Percentiles rank a stretch among this genome's conserved stretches.
phyloP scores from a whole-genome alignment of 2,329 filamentous ascomycete species.

The Diaporthe sp. region DNA sequence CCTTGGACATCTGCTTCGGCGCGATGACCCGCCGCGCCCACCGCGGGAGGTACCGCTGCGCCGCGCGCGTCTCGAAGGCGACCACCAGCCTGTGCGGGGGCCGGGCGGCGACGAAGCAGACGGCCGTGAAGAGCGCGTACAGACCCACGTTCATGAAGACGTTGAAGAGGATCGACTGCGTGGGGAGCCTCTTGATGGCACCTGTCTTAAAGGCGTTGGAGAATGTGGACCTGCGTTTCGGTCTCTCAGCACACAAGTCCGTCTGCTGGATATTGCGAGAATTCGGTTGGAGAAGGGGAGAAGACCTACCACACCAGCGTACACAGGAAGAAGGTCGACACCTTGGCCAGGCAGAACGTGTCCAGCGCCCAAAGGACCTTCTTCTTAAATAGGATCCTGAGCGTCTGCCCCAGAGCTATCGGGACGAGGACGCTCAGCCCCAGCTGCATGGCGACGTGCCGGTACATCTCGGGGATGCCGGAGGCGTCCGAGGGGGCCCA shows the following conservation, averaged over 20 bases:
- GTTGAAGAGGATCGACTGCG: conserved; percentile 74
- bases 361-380: conserved; percentile 66
- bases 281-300: conserved; percentile 54
- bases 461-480: conserved; percentile 73
- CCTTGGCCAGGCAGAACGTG: conserved; percentile 65
- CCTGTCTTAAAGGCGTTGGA: conserved; percentile 75
- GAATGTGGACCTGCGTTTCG: conserved; percentile 71
- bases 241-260: not conserved
- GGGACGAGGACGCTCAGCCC: conserved; percentile 77
- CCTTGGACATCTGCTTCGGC: conserved; percentile 66
- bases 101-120: conserved; percentile 68
- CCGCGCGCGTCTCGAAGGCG: conserved; percentile 51
- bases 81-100: conserved; percentile 53
- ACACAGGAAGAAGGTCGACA: conserved; percentile 62
- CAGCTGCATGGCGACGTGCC: conserved; percentile 76
- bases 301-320: conserved; percentile 62
- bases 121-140: conserved; percentile 72
- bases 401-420: conserved; percentile 71
- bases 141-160: conserved; percentile 76
- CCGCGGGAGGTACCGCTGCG: conserved; percentile 49
- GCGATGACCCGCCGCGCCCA: conserved; percentile 55
- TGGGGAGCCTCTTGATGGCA: conserved; percentile 70
- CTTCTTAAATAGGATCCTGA: conserved; percentile 65
- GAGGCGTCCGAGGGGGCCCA: conserved; percentile 67
- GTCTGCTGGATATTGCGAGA: not conserved